A percentile compares a stretch with the other conserved stretches of the same genome.
Evolutionary conservation across 352 stramenopile species (phyloP).

Genomic region (Phytophthora agathidicida): DNA sequence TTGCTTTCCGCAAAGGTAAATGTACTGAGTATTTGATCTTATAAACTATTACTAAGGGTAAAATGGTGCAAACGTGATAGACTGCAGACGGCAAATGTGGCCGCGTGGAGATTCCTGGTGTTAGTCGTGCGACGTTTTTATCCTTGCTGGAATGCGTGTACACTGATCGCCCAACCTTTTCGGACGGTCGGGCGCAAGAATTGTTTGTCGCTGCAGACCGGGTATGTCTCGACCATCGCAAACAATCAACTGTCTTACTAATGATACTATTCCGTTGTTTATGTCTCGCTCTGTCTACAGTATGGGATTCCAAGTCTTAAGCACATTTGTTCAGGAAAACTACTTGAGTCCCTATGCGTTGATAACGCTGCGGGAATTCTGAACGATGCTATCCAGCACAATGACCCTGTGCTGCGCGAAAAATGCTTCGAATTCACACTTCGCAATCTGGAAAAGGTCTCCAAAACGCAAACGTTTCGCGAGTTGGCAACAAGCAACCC

Average conservation of each 20-base stretch:
- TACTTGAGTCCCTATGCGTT: constrained; percentile 93
- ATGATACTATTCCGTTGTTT: neutral
- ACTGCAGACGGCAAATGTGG: constrained; percentile 79
- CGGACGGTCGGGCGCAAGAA: constrained; percentile 88
- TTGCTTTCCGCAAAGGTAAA: constrained; percentile 69
- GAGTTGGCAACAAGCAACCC: constrained; percentile 97
- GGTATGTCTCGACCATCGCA: constrained; percentile 22
- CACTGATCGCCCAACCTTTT: constrained; percentile 91
- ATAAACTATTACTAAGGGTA: too few relatives aligned
- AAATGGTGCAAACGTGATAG: constrained; percentile 29
- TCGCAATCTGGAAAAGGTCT: constrained; percentile 96
- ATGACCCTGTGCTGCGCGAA: constrained; percentile 86
- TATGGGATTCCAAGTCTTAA: constrained; percentile 83
- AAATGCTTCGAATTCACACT: constrained; percentile 96
- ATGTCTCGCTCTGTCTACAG: constrained; percentile 17
- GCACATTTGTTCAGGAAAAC: constrained; percentile 92
- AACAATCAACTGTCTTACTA: neutral
- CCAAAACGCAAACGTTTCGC: constrained; percentile 94
- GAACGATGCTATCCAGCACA: constrained; percentile 93
- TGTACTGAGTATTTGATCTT: neutral
- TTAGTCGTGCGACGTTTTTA: constrained; percentile 90
- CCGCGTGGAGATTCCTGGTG: constrained; percentile 89
- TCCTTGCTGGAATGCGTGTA: constrained; percentile 95
- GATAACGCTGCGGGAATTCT: constrained; percentile 96
- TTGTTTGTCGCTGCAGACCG: constrained; percentile 91